A percentile compares a stretch with the other conserved stretches of the same genome.
Conservation (phyloP, 1,284 basidiomycete genomes). For the Fomitopsis palustris region DNA sequence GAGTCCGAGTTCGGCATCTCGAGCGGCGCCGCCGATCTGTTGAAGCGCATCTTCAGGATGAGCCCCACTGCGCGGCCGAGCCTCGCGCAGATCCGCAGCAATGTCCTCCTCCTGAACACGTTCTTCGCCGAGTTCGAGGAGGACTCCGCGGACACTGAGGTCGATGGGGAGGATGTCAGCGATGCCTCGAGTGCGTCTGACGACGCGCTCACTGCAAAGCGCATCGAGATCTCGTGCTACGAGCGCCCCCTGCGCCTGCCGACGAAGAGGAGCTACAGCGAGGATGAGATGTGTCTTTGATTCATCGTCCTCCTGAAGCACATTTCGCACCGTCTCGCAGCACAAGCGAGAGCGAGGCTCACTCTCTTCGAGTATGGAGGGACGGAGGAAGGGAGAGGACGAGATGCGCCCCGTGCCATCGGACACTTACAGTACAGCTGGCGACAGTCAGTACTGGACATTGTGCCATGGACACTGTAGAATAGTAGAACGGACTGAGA, state of each 20-base stretch:
- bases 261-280: background rate
- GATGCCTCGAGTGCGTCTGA: slow-evolving; percentile 1
- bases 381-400: background rate
- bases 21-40: slow-evolving; percentile 47
- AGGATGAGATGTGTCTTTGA: too few species aligned
- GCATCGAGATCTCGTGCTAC: slow-evolving; percentile 4
- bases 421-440: background rate
- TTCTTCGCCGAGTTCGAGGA: slow-evolving; percentile 65
- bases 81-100: slow-evolving; percentile 57
- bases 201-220: background rate
- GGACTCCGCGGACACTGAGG: slow-evolving; percentile 10
- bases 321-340: too few species aligned
- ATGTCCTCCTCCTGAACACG: slow-evolving; percentile 55
- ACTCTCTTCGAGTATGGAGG: background rate
- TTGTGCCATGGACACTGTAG: background rate
- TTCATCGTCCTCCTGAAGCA: background rate
- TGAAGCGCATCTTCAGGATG: slow-evolving; percentile 56
- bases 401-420: background rate
- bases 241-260: background rate
- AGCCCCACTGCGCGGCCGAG: slow-evolving; percentile 52
- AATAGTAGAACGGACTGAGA: background rate
- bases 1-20: slow-evolving; percentile 75
- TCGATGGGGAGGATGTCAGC: background rate
- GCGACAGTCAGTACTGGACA: background rate
- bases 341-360: too few species aligned